These are phyloP conservation scores for Trichophyton benhamiae DNA, from an alignment of 2,329 filamentous ascomycete genomes.

Conservation along the genomic window DNA sequence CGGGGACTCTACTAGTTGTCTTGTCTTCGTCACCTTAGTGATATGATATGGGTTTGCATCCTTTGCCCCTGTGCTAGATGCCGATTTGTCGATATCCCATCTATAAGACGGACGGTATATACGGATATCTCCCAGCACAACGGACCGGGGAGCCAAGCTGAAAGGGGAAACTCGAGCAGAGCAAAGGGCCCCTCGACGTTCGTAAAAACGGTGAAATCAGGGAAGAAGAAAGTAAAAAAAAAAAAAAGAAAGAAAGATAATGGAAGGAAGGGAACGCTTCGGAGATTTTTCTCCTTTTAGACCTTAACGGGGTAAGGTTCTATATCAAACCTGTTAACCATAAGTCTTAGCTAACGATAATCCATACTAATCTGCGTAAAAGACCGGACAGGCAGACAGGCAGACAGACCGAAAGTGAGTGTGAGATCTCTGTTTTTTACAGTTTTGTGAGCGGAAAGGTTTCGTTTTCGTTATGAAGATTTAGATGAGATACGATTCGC, in stretches of 20 bases:
- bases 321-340: background rate
- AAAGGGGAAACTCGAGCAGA: background rate
- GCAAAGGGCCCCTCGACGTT: background rate
- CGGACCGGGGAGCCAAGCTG: background rate
- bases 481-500: slow-evolving; percentile 3
- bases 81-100: background rate
- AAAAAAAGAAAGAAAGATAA: background rate
- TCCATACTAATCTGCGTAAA: background rate
- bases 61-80: background rate
- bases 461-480: slow-evolving; percentile 4
- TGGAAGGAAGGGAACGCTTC: background rate
- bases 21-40: background rate
- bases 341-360: background rate
- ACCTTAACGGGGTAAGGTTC: background rate
- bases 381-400: background rate
- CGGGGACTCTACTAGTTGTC: background rate
- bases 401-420: background rate
- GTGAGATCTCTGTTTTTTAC: background rate
- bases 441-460: background rate
- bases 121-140: background rate
- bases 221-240: background rate
- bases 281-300: background rate
- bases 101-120: background rate
- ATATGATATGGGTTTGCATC: background rate
- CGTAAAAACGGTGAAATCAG: background rate